A percentile compares a stretch with the other conserved stretches of the same genome.
Conservation (phyloP, 768 basidiomycete genomes). For the Cantharellus cinnabarinus region DNA sequence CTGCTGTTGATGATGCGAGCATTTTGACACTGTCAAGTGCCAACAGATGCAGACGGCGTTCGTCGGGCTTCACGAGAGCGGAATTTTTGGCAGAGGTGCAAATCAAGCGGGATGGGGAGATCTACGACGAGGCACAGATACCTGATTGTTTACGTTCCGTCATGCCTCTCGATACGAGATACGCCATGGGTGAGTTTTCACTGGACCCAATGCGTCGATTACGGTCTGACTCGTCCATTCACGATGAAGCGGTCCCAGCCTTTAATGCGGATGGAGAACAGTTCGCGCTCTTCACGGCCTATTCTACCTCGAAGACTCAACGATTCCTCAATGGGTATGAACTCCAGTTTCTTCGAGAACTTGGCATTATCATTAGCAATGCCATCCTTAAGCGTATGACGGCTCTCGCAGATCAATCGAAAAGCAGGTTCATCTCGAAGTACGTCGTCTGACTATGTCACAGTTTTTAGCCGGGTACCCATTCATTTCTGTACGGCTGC, state of each 20-base stretch:
- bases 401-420: slow-evolving; percentile 88
- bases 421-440: slow-evolving; percentile 85
- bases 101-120: slow-evolving; percentile 65
- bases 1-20: slow-evolving; percentile 8
- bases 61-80: slow-evolving; percentile 47
- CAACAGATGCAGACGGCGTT: slow-evolving; percentile 7
- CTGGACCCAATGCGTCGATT: neutral
- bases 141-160: slow-evolving; percentile 68
- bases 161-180: slow-evolving; percentile 62
- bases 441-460: slow-evolving; percentile 43
- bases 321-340: slow-evolving; percentile 80
- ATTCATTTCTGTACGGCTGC: neutral
- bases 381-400: slow-evolving; percentile 83
- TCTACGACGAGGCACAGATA: slow-evolving; percentile 59
- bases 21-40: neutral
- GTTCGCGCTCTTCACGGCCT: slow-evolving; percentile 78
- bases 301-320: slow-evolving; percentile 56
- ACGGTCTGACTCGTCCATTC: neutral
- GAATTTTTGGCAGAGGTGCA: slow-evolving; percentile 58
- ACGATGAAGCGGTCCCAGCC: slow-evolving; percentile 54
- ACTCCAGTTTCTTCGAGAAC: slow-evolving; percentile 76
- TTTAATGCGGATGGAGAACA: slow-evolving; percentile 85
- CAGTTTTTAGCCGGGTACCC: neutral
- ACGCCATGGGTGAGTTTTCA: slow-evolving; percentile 51
- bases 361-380: slow-evolving; percentile 82